Evolutionary conservation across 2,329 filamentous ascomycete genomes (phyloP), one percentile per base, ranked within the genome.

Genomic region (Trichoderma brevicompactum): DNA sequence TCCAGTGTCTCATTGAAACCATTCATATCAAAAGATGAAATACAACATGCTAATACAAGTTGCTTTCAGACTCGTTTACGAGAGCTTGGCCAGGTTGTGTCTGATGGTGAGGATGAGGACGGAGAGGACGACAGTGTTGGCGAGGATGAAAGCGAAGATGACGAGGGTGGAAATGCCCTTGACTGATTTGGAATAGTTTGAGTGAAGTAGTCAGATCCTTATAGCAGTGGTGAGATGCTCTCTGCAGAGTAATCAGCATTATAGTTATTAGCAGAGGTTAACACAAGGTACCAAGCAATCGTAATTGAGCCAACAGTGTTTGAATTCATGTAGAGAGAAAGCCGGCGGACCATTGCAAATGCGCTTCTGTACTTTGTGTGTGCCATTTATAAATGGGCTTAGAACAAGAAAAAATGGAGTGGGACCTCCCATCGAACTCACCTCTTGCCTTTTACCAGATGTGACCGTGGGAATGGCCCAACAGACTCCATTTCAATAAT

Each of bases 401-500:
- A 54, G 49, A 13, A 1, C 2, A 1, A 3, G 1, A 1, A 17
- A 23, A 1, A 34, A 34, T 83, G 85, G 86, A 88, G 86, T 88
- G 86, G 85, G 85, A 89, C 85, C 85, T 84, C 79, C 85, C 88
- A 88, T 82, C 81, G 86, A 89, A 89, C 86, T 86, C 86, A 88
- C 86, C 86, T 88, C 87, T 89, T 89, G 87, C 86, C 86, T 89
- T 90, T 90, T 90, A 90, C 87, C 87, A 90, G 88, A 89, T 87
- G 87, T 89, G 87, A 86, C 87, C 87, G 86, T 89, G 87, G 85
- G 72, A 75, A 74, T 77, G 78, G 81, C 81, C 81, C 80, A 83
- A 73, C 72, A 79, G 75, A 82, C 81, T 83, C 81, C 81, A 78
- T 78, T 83, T 78, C 72, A 66, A 70, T 67, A 83, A 83, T 83